These are phyloP conservation scores for Diaporthe amygdali DNA, from an alignment of 2,329 filamentous ascomycete species.

Conservation along the genomic window DNA sequence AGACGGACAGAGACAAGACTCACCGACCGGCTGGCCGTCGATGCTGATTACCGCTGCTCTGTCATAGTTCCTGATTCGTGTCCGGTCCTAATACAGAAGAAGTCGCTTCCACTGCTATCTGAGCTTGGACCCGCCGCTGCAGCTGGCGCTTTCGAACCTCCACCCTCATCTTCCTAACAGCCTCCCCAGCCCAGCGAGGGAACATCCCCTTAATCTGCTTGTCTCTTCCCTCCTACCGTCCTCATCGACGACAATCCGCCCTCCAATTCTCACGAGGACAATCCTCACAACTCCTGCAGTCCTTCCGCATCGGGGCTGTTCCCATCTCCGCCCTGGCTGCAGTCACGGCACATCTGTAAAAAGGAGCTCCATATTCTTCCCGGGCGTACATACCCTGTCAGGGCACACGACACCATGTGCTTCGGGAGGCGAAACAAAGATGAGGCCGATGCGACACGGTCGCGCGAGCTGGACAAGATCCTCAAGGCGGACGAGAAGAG, in stretches of 20 bases:
- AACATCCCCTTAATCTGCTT: constrained; percentile 1
- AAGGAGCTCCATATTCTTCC: background rate
- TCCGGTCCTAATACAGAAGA: background rate
- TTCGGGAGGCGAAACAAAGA: constrained; percentile 63
- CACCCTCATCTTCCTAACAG: constrained; percentile 12
- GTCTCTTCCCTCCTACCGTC: background rate
- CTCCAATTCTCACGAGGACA: background rate
- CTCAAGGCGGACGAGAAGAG: constrained; percentile 88
- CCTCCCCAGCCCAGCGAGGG: background rate
- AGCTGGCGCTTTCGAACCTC: constrained; percentile 6
- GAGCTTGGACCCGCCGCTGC: constrained; percentile 18
- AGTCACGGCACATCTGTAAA: background rate
- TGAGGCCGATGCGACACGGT: constrained; percentile 58
- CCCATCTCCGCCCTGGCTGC: background rate
- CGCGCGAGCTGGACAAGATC: constrained; percentile 82
- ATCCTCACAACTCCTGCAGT: background rate
- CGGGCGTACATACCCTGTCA: constrained; percentile 2
- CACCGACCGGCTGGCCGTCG: constrained; percentile 7
- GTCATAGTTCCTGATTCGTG: constrained; percentile 18
- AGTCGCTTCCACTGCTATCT: constrained; percentile 5
- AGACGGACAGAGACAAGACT: no score
- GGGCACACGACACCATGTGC: constrained; percentile 49
- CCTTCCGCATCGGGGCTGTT: background rate
- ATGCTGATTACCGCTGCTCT: background rate
- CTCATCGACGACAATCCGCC: constrained; percentile 1